Conservation (phyloP, 805 yeast genomes). For the Lipomyces anomalus region DNA sequence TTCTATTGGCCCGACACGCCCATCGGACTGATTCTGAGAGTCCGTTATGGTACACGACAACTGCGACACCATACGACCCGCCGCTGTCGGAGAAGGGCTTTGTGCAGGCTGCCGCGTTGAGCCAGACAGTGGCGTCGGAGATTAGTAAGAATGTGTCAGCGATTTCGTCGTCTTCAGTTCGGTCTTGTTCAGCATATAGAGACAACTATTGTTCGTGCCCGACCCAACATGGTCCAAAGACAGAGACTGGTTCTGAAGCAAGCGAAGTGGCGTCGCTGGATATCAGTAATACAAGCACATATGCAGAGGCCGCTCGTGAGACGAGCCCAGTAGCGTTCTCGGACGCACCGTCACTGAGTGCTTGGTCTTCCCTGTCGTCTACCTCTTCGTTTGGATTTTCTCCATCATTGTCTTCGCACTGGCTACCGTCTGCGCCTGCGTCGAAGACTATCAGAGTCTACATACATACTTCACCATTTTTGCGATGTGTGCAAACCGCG, state of each 20-base stretch:
- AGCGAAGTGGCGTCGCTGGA: too few relatives aligned
- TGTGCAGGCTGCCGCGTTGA: constrained; percentile 30
- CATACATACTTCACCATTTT: constrained; percentile 35
- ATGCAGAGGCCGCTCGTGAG: too few relatives aligned
- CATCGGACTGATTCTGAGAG: constrained; percentile 33
- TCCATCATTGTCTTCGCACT: not conserved
- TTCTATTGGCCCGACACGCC: constrained; percentile 33
- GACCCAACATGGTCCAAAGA: too few relatives aligned
- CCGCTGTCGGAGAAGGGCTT: constrained; percentile 33
- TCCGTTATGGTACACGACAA: constrained; percentile 30
- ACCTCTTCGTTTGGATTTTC: not conserved
- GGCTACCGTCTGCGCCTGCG: constrained; percentile 1
- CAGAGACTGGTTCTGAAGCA: too few relatives aligned
- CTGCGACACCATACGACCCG: constrained; percentile 37
- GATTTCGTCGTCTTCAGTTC: too few relatives aligned
- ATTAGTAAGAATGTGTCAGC: not conserved
- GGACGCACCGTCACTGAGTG: not conserved
- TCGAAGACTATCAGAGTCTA: constrained; percentile 6
- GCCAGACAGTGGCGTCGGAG: constrained; percentile 18
- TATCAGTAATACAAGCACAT: too few relatives aligned
- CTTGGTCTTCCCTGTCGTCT: constrained; percentile 1
- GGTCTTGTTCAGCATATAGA: too few relatives aligned
- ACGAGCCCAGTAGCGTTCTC: constrained; percentile 3
- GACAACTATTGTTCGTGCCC: too few relatives aligned
- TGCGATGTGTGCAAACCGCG: constrained; percentile 38